phyloP scores from a whole-genome alignment of 2,329 filamentous ascomycete species.

The Botrytis fragariae region DNA sequence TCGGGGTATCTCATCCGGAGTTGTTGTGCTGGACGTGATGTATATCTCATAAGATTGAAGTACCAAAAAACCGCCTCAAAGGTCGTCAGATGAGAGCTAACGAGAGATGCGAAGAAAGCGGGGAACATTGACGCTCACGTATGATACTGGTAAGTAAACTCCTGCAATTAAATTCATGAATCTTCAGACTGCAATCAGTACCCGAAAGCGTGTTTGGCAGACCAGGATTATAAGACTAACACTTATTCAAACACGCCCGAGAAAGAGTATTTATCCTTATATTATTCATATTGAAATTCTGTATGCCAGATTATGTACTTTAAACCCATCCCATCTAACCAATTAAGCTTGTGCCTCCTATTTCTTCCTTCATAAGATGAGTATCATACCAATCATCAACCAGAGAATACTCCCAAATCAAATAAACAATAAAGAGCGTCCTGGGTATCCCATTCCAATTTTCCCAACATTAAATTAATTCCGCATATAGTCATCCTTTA shows the following conservation, averaged over 20 bases:
- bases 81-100: not conserved
- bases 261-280: not conserved
- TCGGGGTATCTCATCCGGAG: not conserved
- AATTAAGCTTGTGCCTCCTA: not conserved
- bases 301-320: not conserved
- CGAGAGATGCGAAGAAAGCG: not conserved
- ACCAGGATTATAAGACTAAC: not conserved
- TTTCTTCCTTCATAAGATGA: not conserved
- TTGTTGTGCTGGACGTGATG: not conserved
- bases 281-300: not conserved
- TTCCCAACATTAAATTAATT: not conserved
- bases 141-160: not conserved
- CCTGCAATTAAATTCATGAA: not conserved
- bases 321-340: not conserved
- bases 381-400: not conserved
- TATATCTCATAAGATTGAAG: not conserved
- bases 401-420: not conserved
- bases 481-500: not conserved
- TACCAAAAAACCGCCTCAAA: not conserved
- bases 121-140: not conserved
- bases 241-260: not conserved
- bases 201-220: not conserved
- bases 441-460: not conserved
- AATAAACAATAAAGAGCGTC: not conserved
- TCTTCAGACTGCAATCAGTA: not conserved